Conservation (phyloP, 176 grass and related monocot genomes). For the Bolboschoenus planiculmis region DNA sequence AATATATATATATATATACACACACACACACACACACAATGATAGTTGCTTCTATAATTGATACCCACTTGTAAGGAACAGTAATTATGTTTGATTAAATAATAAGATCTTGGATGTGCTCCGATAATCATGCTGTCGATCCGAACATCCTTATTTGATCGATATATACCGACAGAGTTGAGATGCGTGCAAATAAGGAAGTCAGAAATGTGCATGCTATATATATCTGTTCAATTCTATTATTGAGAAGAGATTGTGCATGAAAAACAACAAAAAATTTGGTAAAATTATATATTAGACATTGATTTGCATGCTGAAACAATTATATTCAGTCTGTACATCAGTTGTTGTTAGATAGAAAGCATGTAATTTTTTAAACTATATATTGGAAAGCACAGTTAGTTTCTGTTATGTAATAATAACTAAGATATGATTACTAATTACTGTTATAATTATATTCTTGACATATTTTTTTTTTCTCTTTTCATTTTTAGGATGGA, state of each 20-base stretch:
- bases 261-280: background rate
- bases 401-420: background rate
- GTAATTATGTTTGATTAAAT: conserved; percentile 10
- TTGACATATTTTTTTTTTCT: too few species aligned
- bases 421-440: background rate
- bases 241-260: conserved; percentile 8
- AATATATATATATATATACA: too few species aligned
- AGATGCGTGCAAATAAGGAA: background rate
- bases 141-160: background rate
- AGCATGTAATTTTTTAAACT: background rate
- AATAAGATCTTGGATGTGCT: conserved; percentile 17
- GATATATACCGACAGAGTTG: background rate
- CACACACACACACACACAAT: too few species aligned
- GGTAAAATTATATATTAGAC: background rate
- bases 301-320: background rate
- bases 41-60: background rate
- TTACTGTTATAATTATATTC: background rate
- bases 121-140: background rate
- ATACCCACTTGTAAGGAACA: conserved; percentile 19
- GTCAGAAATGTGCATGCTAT: background rate
- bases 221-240: background rate
- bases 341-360: background rate
- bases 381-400: background rate
- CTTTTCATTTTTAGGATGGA: background rate
- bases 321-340: background rate